A percentile compares a stretch with the other conserved stretches of the same genome.
These are phyloP conservation scores for Botryotinia calthae DNA, from an alignment of 2,329 filamentous ascomycete genomes.

Conservation along the genomic window DNA sequence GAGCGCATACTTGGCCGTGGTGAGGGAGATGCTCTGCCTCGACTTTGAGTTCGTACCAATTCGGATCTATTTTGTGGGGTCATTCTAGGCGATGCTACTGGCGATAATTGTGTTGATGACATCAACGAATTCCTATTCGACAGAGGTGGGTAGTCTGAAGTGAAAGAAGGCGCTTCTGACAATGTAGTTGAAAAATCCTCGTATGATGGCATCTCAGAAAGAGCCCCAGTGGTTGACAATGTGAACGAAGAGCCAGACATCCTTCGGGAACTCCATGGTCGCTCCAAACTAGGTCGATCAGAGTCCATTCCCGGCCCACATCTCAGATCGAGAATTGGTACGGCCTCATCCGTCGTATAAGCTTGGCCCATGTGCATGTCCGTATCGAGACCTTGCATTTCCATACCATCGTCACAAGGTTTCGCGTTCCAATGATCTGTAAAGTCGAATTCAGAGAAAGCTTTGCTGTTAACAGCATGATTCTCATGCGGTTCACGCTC, in stretches of 20 bases:
- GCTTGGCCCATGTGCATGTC: slow-evolving; percentile 62
- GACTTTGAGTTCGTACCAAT: slow-evolving; percentile 61
- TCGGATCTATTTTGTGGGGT: slow-evolving; percentile 59
- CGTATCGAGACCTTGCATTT: slow-evolving; percentile 53
- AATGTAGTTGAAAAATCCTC: slow-evolving; percentile 67
- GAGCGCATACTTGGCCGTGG: slow-evolving; percentile 66
- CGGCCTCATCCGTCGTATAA: slow-evolving; percentile 60
- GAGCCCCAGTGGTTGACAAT: slow-evolving; percentile 62
- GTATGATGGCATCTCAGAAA: slow-evolving; percentile 68
- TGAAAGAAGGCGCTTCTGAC: slow-evolving; percentile 66
- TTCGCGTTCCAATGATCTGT: slow-evolving; percentile 54
- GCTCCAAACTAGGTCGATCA: slow-evolving; percentile 51
- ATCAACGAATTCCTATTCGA: slow-evolving; percentile 69
- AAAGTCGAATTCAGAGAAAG: slow-evolving; percentile 21
- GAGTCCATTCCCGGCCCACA: slow-evolving; percentile 48
- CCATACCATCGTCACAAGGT: slow-evolving; percentile 55
- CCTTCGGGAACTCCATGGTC: slow-evolving; percentile 55
- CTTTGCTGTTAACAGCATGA: slow-evolving; percentile 20
- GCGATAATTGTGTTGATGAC: slow-evolving; percentile 68
- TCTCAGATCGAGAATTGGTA: slow-evolving; percentile 60
- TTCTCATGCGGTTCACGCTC: slow-evolving; percentile 45
- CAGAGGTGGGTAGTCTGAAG: slow-evolving; percentile 63
- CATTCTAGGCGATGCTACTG: slow-evolving; percentile 68
- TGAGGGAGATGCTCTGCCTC: slow-evolving; percentile 69
- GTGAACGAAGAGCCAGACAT: slow-evolving; percentile 74